Conservation (phyloP, 768 basidiomycete genomes). For the Leucocoprinus leucothites region DNA sequence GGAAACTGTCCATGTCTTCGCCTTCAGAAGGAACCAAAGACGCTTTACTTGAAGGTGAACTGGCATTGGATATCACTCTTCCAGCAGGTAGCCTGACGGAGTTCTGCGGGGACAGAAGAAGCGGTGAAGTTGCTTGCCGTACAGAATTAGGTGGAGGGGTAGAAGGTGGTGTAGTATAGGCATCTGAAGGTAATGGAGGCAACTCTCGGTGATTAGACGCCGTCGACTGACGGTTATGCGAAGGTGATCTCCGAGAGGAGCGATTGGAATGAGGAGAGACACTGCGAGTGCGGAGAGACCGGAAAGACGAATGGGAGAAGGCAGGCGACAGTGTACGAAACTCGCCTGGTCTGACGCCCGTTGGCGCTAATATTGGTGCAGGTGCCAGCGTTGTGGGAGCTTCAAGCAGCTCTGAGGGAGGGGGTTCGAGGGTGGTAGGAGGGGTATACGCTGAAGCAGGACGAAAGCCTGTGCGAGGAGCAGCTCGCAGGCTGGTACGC, state of each 20-base stretch:
- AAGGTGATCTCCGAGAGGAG: conserved; percentile 29
- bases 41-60: conserved; percentile 27
- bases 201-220: conserved; percentile 23
- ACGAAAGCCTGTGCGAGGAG: conserved; percentile 12
- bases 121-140: conserved; percentile 23
- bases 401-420: conserved; percentile 31
- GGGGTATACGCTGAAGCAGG: conserved; percentile 22
- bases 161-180: conserved; percentile 22
- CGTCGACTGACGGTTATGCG: conserved; percentile 18
- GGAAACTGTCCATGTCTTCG: conserved; percentile 79
- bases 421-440: conserved; percentile 25
- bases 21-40: conserved; percentile 73
- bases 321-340: conserved; percentile 23
- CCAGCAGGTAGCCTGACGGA: conserved; percentile 20
- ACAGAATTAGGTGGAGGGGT: conserved; percentile 23
- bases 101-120: conserved; percentile 23
- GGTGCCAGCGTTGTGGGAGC: conserved; percentile 25
- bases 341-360: background rate
- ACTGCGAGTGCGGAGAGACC: conserved; percentile 20
- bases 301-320: conserved; percentile 21
- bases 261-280: conserved; percentile 27
- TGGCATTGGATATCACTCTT: conserved; percentile 15
- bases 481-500: background rate
- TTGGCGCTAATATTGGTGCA: background rate
- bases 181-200: conserved; percentile 34